Conservation (phyloP, 192 early-diverging fungal species). For the Coemansia guatemalensis region DNA sequence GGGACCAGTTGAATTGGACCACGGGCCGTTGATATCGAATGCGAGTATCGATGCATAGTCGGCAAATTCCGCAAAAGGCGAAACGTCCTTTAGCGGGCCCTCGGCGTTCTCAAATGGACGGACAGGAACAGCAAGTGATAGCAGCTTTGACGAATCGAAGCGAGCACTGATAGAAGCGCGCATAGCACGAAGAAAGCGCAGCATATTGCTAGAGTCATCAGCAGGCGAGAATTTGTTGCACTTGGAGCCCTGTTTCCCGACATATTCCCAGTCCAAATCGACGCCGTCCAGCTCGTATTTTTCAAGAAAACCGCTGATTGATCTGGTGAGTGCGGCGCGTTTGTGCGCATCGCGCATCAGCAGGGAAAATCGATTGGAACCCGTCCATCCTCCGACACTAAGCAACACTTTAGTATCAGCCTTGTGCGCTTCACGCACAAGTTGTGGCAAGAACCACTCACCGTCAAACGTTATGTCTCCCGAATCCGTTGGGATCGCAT, state of each 20-base stretch:
- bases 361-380: conserved; percentile 62
- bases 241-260: conserved; percentile 56
- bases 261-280: conserved; percentile 69
- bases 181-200: conserved; percentile 43
- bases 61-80: conserved; percentile 60
- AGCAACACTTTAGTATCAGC: conserved; percentile 58
- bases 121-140: conserved; percentile 64
- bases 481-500: conserved; percentile 49
- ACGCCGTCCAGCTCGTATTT: conserved; percentile 63
- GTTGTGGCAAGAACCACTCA: conserved; percentile 55
- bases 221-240: conserved; percentile 54
- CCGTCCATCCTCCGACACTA: conserved; percentile 75
- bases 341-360: conserved; percentile 55
- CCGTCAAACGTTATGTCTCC: conserved; percentile 55
- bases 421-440: conserved; percentile 52
- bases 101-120: conserved; percentile 58
- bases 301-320: conserved; percentile 57
- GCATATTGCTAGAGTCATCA: conserved; percentile 46
- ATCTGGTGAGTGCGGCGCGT: conserved; percentile 59
- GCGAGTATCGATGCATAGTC: conserved; percentile 69
- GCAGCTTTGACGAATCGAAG: conserved; percentile 52
- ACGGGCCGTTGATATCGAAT: conserved; percentile 65
- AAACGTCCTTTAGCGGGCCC: conserved; percentile 58
- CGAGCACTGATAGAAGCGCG: conserved; percentile 34
- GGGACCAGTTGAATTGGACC: conserved; percentile 60